Evolutionary conservation across 2,329 filamentous ascomycete genomes (phyloP).

Genomic region (Apiospora pterosperma): DNA sequence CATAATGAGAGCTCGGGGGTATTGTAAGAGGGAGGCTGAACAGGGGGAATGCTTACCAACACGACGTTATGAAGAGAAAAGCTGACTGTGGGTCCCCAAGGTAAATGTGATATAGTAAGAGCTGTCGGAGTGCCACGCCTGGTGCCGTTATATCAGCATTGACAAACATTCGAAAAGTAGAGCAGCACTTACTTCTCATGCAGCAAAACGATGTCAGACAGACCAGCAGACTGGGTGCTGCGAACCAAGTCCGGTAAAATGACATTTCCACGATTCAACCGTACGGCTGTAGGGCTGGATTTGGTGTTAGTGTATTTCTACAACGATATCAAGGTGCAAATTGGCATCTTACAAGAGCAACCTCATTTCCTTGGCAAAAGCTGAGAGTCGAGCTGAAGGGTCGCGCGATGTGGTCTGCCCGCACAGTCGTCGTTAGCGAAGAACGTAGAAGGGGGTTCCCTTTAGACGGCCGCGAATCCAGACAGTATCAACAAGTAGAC

Average conservation of each 20-base stretch:
- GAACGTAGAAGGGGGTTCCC: not conserved
- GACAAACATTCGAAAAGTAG: not conserved
- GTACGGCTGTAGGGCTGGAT: slow-evolving; percentile 67
- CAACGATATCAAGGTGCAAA: not conserved
- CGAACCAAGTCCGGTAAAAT: slow-evolving; percentile 60
- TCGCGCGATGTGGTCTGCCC: slow-evolving; percentile 49
- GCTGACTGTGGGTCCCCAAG: slow-evolving; percentile 76
- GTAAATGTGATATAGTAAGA: slow-evolving; percentile 73
- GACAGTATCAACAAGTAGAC: not conserved
- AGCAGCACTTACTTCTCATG: slow-evolving; percentile 60
- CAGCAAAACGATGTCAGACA: slow-evolving; percentile 81
- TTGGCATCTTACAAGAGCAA: slow-evolving; percentile 48
- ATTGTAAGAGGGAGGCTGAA: not conserved
- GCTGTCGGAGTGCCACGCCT: slow-evolving; percentile 87
- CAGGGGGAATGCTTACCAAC: slow-evolving; percentile 36
- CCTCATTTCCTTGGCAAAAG: slow-evolving; percentile 90
- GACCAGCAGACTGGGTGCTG: slow-evolving; percentile 74
- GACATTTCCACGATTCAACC: slow-evolving; percentile 87
- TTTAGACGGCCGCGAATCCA: too few species aligned
- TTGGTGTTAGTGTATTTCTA: not conserved
- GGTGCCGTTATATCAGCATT: not conserved
- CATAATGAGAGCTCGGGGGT: not conserved
- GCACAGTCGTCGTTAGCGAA: not conserved
- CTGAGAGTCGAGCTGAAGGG: slow-evolving; percentile 77
- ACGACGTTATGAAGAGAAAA: slow-evolving; percentile 93